Evolutionary conservation across 2,329 filamentous ascomycete genomes (phyloP).

Genomic region (Chlorencoelia australis): DNA sequence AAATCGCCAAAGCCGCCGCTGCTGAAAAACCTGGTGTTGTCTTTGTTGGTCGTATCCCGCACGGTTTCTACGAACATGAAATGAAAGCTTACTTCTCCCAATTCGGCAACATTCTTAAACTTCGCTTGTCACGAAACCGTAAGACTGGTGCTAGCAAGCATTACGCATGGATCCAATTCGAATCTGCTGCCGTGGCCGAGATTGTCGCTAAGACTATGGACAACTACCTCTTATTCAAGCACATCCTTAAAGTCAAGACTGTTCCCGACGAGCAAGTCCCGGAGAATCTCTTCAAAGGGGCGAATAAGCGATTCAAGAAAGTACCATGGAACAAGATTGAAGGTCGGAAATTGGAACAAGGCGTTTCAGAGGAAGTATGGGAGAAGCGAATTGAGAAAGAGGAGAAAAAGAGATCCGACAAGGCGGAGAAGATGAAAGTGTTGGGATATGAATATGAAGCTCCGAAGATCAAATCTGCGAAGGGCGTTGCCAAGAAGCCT

Average conservation of each 20-base stretch:
- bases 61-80: constrained; percentile 95
- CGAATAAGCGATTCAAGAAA: constrained; percentile 80
- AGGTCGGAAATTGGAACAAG: constrained; percentile 62
- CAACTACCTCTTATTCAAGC: constrained; percentile 91
- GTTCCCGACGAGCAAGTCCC: constrained; percentile 71
- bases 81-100: constrained; percentile 91
- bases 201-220: constrained; percentile 95
- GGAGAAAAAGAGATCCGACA: constrained; percentile 55
- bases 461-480: constrained; percentile 58
- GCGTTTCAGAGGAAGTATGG: constrained; percentile 69
- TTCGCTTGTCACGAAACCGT: constrained; percentile 84
- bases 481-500: constrained; percentile 37
- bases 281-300: constrained; percentile 76
- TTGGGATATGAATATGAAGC: constrained; percentile 77
- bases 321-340: constrained; percentile 83
- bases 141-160: constrained; percentile 87
- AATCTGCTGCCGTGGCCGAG: constrained; percentile 65
- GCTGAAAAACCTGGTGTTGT: constrained; percentile 62
- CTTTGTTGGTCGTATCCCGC: constrained; percentile 83
- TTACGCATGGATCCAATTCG: constrained; percentile 90
- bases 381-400: constrained; percentile 63
- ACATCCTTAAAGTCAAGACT: constrained; percentile 80
- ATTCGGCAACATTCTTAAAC: constrained; percentile 69
- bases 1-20: constrained; percentile 30
- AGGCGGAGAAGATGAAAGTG: constrained; percentile 65